Evolutionary conservation across 768 basidiomycete genomes (phyloP), one percentile per base, ranked within the genome.

Genomic region (Amanita exitialis): DNA sequence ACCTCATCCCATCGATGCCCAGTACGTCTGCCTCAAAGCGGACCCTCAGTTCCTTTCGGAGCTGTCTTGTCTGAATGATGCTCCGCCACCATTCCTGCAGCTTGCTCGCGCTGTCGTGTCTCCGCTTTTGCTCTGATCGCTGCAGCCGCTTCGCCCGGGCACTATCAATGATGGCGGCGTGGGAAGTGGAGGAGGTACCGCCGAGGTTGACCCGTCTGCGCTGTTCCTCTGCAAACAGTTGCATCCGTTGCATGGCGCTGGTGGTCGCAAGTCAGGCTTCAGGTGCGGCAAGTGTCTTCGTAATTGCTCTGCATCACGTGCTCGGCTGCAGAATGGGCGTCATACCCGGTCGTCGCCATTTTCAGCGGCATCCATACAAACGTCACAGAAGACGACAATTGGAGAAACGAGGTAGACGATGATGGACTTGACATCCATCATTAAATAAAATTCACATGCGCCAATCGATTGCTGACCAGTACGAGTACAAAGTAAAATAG

Each of bases 21-120:
- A 66, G 67, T 3, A 79, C 63, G 60, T 86, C 78, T 2, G 64
- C 57, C 53, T 76, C 73, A 56, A 88, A 86, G 7, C 62, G 52
- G 25, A 46, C 58, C 47, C 73, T 66, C 62, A 90, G 58, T n/a
- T 74, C 63, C 34, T 53, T 59, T 57, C 75, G 71, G 10, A 74
- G 70, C 7, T 49, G 58, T 44, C 65, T 65, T 3, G 66, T 69
- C 47, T 77, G 75, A 28, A 58, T 57, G 4, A 67, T 57, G 4
- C 81, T 82, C 5, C 83, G 67, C 80, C 83, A 90, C 78, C 77
- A 84, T 15, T 78, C 74, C 59, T 90, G 89, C 21, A 92, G 71
- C 47, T 65, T 69, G 4, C 72, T 59, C 0, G 86, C 85, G 42
- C 68, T 74, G 21, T 87, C 85, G 42, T 76, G 71, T 52, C 73